These are phyloP conservation scores for Gracilaria caudata DNA, from an alignment of 23 red algal genomes.

Conservation along the genomic window DNA sequence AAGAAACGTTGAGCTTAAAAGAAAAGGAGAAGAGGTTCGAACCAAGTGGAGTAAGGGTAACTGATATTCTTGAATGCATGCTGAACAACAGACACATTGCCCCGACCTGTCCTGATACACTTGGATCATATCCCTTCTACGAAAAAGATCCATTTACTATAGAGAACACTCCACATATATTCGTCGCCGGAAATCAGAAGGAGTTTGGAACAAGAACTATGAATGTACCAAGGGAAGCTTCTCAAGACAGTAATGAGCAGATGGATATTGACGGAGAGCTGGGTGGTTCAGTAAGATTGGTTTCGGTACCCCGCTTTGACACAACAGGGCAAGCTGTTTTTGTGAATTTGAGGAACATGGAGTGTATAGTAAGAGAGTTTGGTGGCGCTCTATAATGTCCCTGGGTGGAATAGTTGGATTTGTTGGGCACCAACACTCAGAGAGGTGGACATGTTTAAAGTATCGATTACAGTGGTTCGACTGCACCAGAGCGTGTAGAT, in stretches of 20 bases:
- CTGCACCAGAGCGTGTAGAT: too few relatives aligned
- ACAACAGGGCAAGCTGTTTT: constrained; percentile 52
- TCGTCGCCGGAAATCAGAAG: constrained; percentile 66
- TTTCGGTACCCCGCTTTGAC: constrained; percentile 64
- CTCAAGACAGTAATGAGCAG: constrained; percentile 8
- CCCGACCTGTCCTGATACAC: constrained; percentile 73
- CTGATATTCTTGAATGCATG: constrained; percentile 61
- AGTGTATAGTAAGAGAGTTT: constrained; percentile 50
- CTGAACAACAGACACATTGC: constrained; percentile 65
- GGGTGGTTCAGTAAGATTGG: constrained; percentile 22
- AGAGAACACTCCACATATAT: constrained; percentile 57
- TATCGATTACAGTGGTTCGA: neutral
- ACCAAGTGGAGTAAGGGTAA: constrained; percentile 43
- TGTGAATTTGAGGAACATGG: constrained; percentile 62
- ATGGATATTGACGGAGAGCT: constrained; percentile 24
- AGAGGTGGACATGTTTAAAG: neutral
- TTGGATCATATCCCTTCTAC: constrained; percentile 66
- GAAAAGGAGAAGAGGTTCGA: neutral
- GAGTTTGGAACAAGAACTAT: constrained; percentile 55
- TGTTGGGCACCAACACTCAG: neutral
- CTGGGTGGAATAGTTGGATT: neutral
- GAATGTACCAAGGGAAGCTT: neutral
- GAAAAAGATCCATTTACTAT: constrained; percentile 68
- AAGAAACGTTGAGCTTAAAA: neutral
- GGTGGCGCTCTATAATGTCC: neutral